Percentiles rank a stretch among this genome's conserved stretches.
phyloP scores from a whole-genome alignment of 495 filamentous ascomycete species.

The Lineolata rhizophorae region DNA sequence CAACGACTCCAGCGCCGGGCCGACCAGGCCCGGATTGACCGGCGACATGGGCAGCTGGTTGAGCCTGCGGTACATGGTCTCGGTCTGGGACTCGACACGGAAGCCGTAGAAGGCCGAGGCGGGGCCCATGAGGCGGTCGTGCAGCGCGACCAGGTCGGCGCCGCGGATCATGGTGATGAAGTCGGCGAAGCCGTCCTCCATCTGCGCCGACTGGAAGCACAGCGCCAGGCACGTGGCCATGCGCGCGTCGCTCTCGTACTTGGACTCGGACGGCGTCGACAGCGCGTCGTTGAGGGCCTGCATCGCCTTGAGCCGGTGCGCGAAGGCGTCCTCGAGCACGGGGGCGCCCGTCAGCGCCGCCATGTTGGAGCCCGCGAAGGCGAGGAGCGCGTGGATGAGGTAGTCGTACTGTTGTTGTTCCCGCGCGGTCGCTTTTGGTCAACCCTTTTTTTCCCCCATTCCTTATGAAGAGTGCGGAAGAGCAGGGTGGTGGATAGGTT shows the following conservation, averaged over 20 bases:
- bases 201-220: conserved; percentile 34
- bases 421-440: too few species aligned
- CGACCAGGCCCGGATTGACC: conserved; percentile 6
- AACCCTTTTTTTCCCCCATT: too few species aligned
- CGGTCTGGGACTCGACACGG: conserved; percentile 7
- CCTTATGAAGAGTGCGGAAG: too few species aligned
- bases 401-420: conserved; percentile 14
- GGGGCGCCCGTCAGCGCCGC: too few species aligned
- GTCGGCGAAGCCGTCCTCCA: conserved; percentile 36
- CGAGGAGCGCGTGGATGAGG: conserved; percentile 14
- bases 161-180: conserved; percentile 42
- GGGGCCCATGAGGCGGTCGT: conserved; percentile 22
- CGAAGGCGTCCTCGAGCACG: too few species aligned
- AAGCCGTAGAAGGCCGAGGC: conserved; percentile 25
- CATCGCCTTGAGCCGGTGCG: conserved; percentile 10
- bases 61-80: conserved; percentile 9
- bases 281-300: conserved; percentile 12
- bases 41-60: conserved; percentile 1
- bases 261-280: conserved; percentile 7
- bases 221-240: conserved; percentile 37
- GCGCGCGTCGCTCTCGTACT: conserved; percentile 10
- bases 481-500: too few species aligned
- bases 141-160: conserved; percentile 28
- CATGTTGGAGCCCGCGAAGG: conserved; percentile 12
- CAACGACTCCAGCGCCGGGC: conserved; percentile 8